Conservation (phyloP, 1,284 basidiomycete genomes). For the Malassezia obtusa region DNA sequence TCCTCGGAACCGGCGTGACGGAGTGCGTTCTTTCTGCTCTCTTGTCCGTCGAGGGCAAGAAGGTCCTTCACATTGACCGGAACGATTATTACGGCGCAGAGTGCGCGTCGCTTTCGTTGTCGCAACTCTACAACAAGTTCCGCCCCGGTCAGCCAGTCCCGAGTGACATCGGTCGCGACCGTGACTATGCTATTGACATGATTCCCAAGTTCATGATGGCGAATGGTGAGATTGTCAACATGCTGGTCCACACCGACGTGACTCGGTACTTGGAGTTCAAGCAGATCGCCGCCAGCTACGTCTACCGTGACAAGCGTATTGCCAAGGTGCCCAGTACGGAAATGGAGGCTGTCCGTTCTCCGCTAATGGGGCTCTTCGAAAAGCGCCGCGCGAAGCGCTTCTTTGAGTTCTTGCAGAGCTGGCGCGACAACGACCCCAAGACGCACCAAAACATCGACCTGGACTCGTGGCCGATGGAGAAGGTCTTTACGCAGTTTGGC, state of each 20-base stretch:
- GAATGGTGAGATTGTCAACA: constrained; percentile 92
- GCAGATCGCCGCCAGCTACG: constrained; percentile 96
- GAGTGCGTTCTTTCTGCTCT: constrained; percentile 85
- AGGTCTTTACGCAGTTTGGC: constrained; percentile 87
- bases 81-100: constrained; percentile 99
- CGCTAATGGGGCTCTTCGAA: constrained; percentile 97
- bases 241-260: constrained; percentile 97
- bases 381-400: constrained; percentile 97
- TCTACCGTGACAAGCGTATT: constrained; percentile 91
- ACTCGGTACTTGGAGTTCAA: constrained; percentile 99
- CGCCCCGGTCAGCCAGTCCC: constrained; percentile 51
- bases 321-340: constrained; percentile 97
- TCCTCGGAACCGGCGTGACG: constrained; percentile 78
- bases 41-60: constrained; percentile 95
- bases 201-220: constrained; percentile 66
- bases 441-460: constrained; percentile 64
- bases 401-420: constrained; percentile 91
- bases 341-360: constrained; percentile 87
- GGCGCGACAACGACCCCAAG: constrained; percentile 84
- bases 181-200: constrained; percentile 47
- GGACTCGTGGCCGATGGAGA: constrained; percentile 41
- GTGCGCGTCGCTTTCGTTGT: constrained; percentile 90
- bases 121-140: constrained; percentile 97
- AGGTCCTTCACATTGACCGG: constrained; percentile 97
- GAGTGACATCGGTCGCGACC: constrained; percentile 52